Evolutionary conservation across 176 grass and related monocot genomes (phyloP).

Genomic region (Raddia distichophylla): DNA sequence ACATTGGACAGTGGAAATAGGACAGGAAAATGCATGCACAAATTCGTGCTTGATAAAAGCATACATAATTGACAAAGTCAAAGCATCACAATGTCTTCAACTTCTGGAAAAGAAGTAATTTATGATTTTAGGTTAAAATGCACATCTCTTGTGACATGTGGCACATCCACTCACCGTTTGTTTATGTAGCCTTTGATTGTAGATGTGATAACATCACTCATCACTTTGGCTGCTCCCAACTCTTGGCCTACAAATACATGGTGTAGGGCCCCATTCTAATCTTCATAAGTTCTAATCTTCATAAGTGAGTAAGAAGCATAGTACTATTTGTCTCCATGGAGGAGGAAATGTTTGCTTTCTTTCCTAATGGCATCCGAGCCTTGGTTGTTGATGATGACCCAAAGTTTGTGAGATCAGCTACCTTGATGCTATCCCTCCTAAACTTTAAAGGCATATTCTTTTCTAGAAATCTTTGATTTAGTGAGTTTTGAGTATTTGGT

Average conservation of each 20-base stretch:
- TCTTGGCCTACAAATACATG: slow-evolving; percentile 12
- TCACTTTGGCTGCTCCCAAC: background rate
- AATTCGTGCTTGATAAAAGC: background rate
- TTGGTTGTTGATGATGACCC: slow-evolving; percentile 2
- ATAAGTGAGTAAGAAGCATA: too few species aligned
- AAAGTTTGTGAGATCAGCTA: background rate
- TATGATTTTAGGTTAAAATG: background rate
- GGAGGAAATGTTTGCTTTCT: background rate
- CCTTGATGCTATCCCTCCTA: background rate
- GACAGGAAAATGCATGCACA: background rate
- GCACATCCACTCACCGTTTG: background rate
- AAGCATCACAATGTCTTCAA: background rate
- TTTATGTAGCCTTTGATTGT: background rate
- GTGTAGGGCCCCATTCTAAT: background rate
- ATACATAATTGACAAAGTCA: background rate
- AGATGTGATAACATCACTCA: background rate
- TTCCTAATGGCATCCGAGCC: background rate
- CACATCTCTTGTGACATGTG: background rate
- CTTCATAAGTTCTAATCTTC: background rate
- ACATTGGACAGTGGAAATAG: too few species aligned
- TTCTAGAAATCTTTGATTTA: background rate
- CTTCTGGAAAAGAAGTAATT: background rate
- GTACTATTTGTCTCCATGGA: background rate
- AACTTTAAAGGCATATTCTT: slow-evolving; percentile 16
- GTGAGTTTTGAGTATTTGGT: too few species aligned